These are phyloP conservation scores for Dioscorea alata DNA, from an alignment of 106 monocot species.

Conservation along the genomic window DNA sequence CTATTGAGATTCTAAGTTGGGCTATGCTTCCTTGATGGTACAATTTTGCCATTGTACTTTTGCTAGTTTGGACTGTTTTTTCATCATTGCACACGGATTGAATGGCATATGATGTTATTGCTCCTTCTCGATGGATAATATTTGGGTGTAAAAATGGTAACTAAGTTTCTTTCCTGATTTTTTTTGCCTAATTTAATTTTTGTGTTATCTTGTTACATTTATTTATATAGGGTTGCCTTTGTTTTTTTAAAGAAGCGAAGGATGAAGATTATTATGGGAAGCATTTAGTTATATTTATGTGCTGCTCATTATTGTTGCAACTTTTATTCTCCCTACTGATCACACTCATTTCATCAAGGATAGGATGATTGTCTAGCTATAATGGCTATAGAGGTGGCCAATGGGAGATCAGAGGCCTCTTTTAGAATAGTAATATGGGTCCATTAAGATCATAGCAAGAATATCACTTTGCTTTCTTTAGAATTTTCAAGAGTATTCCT, in stretches of 20 bases:
- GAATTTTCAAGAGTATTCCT: no score
- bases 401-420: slow-evolving; percentile 75
- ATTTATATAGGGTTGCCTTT: slow-evolving; percentile 63
- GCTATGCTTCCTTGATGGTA: neutral
- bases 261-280: slow-evolving; percentile 53
- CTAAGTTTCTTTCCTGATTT: neutral
- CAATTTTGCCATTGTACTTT: neutral
- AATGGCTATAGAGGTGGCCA: slow-evolving; percentile 93
- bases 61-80: slow-evolving; percentile 79
- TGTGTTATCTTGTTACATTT: neutral
- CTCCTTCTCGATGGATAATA: slow-evolving; percentile 88
- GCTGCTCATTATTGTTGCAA: neutral
- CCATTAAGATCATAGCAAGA: slow-evolving; percentile 93
- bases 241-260: slow-evolving; percentile 83
- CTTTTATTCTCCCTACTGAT: neutral
- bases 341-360: slow-evolving; percentile 35
- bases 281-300: slow-evolving; percentile 25
- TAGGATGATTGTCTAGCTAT: slow-evolving; percentile 91
- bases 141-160: slow-evolving; percentile 96
- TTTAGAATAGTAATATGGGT: slow-evolving; percentile 84
- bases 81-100: slow-evolving; percentile 46
- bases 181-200: no score
- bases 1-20: no score
- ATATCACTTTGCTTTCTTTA: neutral
- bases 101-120: slow-evolving; percentile 68